These are phyloP conservation scores for Plasmodium ovale DNA, from an alignment of 169 alveolate species.

Conservation along the genomic window DNA sequence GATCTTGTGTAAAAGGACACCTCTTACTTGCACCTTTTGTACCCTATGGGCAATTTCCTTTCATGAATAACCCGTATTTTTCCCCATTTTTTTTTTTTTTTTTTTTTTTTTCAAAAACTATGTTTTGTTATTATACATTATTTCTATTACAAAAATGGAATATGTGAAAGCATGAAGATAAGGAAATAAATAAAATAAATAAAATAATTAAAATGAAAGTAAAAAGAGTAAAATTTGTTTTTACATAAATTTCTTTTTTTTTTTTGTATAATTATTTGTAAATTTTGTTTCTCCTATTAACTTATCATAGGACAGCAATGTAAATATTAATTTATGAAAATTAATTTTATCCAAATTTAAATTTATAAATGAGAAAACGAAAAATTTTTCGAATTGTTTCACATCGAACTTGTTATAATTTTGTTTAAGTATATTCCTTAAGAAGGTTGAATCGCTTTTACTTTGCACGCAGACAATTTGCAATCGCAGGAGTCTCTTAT, in stretches of 20 bases:
- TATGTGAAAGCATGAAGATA: too few species aligned
- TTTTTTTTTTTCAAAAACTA: too few species aligned
- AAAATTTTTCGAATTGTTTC: conserved; percentile 23
- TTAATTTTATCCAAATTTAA: conserved; percentile 60
- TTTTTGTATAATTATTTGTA: conserved; percentile 18
- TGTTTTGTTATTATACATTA: too few species aligned
- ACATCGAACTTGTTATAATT: conserved; percentile 23
- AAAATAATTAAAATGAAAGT: not conserved
- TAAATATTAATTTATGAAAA: conserved; percentile 67
- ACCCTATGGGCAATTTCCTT: too few species aligned
- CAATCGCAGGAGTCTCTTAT: conserved; percentile 58
- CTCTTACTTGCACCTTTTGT: not conserved
- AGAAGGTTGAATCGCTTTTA: conserved; percentile 17
- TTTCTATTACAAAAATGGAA: too few species aligned
- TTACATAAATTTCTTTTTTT: conserved; percentile 71
- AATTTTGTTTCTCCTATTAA: conserved; percentile 11
- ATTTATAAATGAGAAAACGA: conserved; percentile 72
- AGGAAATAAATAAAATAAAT: too few species aligned
- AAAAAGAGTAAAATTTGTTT: conserved; percentile 7
- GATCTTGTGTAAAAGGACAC: not conserved
- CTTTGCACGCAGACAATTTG: conserved; percentile 34
- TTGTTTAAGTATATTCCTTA: conserved; percentile 45
- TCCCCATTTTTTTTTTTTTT: too few species aligned
- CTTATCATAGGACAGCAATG: conserved; percentile 41
- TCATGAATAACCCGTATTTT: too few species aligned